phyloP scores from a whole-genome alignment of 257 asterid genomes.

The Nicotiana tomentosiformis region DNA sequence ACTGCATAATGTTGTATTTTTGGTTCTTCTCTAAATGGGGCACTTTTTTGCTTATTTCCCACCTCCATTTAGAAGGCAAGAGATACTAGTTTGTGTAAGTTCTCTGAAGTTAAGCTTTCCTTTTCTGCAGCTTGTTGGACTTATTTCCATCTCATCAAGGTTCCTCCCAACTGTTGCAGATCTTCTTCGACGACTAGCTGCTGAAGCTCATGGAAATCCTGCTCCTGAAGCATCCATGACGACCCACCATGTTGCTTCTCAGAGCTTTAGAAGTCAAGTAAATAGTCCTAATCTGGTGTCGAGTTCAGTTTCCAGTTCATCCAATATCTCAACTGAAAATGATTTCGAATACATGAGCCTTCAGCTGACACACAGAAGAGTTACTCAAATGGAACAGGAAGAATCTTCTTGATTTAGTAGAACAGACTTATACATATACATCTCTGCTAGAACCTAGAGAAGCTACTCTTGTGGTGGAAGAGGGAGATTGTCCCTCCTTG shows the following conservation, averaged over 20 bases:
- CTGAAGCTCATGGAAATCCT: conserved; percentile 20
- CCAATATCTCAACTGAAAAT: conserved; percentile 22
- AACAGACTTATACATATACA: not conserved
- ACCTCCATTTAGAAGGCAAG: not conserved
- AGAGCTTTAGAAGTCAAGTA: conserved; percentile 22
- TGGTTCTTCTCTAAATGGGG: not conserved
- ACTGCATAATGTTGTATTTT: not conserved
- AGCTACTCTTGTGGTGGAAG: not conserved
- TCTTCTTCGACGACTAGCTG: conserved; percentile 34
- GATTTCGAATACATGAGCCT: conserved; percentile 13
- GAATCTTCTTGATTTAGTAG: not conserved
- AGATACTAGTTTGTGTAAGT: not conserved
- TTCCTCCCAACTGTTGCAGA: conserved; percentile 43
- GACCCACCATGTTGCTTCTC: conserved; percentile 19
- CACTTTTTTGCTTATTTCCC: not conserved
- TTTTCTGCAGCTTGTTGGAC: conserved; percentile 33
- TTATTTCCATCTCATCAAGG: conserved; percentile 37
- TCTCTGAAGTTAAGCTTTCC: not conserved
- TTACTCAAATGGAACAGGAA: conserved; percentile 24
- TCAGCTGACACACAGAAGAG: conserved; percentile 21
- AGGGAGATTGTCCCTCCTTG: no score
- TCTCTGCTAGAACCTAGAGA: not conserved
- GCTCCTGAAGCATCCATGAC: conserved; percentile 13
- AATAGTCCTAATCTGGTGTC: conserved; percentile 11
- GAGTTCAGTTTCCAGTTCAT: conserved; percentile 28